Percentiles rank a stretch among this genome's conserved stretches.
Conservation (phyloP, 768 basidiomycete genomes). For the Suillus americanus region DNA sequence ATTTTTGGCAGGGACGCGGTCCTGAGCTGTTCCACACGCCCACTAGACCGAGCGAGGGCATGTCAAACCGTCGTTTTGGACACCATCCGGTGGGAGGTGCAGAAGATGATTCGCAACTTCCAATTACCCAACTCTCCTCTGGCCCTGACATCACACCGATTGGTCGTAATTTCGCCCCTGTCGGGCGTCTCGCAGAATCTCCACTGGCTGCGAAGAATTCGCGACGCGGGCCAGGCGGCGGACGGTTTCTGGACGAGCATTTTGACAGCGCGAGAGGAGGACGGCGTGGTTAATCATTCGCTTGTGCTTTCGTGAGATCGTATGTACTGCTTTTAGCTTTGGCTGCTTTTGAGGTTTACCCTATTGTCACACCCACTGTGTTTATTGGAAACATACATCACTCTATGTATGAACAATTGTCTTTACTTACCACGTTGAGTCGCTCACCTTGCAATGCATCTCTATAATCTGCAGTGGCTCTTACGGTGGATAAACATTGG, state of each 20-base stretch:
- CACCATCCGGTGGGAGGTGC: constrained; percentile 19
- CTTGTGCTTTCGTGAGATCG: constrained; percentile 2
- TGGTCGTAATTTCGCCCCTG: constrained; percentile 34
- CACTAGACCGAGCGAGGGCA: constrained; percentile 33
- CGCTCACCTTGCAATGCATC: background rate
- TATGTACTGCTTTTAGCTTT: background rate
- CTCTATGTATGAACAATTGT: background rate
- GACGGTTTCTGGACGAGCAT: constrained; percentile 8
- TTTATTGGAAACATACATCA: background rate
- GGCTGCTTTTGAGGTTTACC: constrained; percentile 1
- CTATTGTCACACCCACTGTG: background rate
- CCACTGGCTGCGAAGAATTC: constrained; percentile 29
- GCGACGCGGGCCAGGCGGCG: constrained; percentile 14
- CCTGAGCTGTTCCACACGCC: constrained; percentile 56
- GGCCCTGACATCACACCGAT: constrained; percentile 53
- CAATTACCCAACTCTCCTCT: constrained; percentile 16
- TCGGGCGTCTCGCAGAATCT: constrained; percentile 27
- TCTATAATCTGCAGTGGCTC: background rate
- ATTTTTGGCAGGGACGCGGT: constrained; percentile 42
- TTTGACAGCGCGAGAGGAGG: constrained; percentile 9
- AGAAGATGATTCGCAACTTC: constrained; percentile 21
- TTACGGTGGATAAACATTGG: background rate
- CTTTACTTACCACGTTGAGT: background rate
- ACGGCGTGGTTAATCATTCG: background rate
- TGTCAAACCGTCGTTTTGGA: constrained; percentile 13